Base-by-base conservation (phyloP, 768 basidiomycete species). In the Lactifluus echinatus region DNA sequence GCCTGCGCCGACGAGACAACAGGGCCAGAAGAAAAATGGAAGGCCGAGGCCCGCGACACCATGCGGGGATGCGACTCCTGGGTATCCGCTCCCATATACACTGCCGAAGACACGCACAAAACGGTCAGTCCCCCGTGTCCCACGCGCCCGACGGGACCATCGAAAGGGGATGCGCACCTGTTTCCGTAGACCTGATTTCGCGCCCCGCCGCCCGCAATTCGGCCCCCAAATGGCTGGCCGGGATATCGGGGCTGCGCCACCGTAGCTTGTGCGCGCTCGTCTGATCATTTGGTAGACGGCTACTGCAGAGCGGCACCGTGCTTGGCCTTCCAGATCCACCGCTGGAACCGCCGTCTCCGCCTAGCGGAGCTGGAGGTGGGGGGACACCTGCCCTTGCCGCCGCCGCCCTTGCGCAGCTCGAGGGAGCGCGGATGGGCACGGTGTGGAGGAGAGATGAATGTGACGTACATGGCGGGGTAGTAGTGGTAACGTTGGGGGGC, bases 51-150 rank as follows among this genome's bases (percentile, higher is more conserved):
- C 64, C 7, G 44, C 31, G 17, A 66, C 59, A 7, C 66, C 62
- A 12, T 49, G 44, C 10, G 42, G 19, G 4, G 3, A 17, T 6
- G 26, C 19, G 12, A 51, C 23, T 11, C 65, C 67, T 3, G 65
- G 65, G 47, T 68, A 69, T 8, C 68, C 68, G 51, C 68, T 69
- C 14, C 67, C 68, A 39, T 69, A 68, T 24, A 54, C 36, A 19
- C 67, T 68, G 15, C 39, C 40, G n/a, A n/a, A n/a, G 4, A 48
- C 2, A 28, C 28, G 17, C 4, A 40, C 12, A 51, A 14, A 45
- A 31, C 7, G 10, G 23, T n/a, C n/a, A n/a, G n/a, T n/a, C n/a
- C n/a, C n/a, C n/a, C n/a, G n/a, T n/a, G n/a, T n/a, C n/a, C n/a
- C n/a, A n/a, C n/a, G n/a, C n/a, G n/a, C n/a, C n/a, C n/a, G n/a